A percentile compares a stretch with the other conserved stretches of the same genome.
phyloP scores from a whole-genome alignment of 2,329 filamentous ascomycete species.

The Fusarium pseudocircinatum region DNA sequence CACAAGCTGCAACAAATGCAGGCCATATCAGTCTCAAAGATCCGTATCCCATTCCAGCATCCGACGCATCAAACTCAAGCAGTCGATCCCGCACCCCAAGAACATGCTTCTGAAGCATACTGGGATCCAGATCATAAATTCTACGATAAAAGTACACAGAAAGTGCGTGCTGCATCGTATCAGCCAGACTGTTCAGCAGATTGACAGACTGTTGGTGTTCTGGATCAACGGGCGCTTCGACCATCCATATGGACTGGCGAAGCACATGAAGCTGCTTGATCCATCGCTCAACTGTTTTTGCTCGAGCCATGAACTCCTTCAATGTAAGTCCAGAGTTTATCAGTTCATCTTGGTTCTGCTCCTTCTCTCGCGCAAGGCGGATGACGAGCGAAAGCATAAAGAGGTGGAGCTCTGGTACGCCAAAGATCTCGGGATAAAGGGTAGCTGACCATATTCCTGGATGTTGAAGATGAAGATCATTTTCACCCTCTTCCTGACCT shows the following conservation, averaged over 20 bases:
- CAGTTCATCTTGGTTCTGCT: neutral
- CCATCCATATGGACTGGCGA: conserved; percentile 7
- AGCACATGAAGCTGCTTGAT: conserved; percentile 19
- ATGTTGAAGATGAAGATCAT: conserved; percentile 25
- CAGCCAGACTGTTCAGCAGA: conserved; percentile 10
- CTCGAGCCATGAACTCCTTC: conserved; percentile 19
- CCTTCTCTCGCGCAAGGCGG: conserved; percentile 18
- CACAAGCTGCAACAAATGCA: conserved; percentile 24
- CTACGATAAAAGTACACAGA: conserved; percentile 28
- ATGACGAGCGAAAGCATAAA: conserved; percentile 30
- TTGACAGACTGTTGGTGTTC: conserved; percentile 17
- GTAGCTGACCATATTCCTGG: conserved; percentile 31
- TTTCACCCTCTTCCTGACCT: conserved; percentile 21
- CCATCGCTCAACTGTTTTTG: conserved; percentile 22
- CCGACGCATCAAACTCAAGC: conserved; percentile 16
- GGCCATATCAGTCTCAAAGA: conserved; percentile 31
- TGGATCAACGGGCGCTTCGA: neutral
- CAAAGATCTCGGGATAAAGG: conserved; percentile 31
- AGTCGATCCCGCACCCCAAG: conserved; percentile 21
- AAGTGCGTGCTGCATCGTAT: conserved; percentile 28
- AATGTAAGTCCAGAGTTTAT: neutral
- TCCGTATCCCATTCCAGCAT: conserved; percentile 22
- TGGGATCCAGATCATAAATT: conserved; percentile 18
- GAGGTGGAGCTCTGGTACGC: conserved; percentile 18
- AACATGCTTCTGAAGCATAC: conserved; percentile 24